Evolutionary conservation across 2,329 filamentous ascomycete genomes (phyloP), one percentile per base, ranked within the genome.

Genomic region (Penicillium digitatum): DNA sequence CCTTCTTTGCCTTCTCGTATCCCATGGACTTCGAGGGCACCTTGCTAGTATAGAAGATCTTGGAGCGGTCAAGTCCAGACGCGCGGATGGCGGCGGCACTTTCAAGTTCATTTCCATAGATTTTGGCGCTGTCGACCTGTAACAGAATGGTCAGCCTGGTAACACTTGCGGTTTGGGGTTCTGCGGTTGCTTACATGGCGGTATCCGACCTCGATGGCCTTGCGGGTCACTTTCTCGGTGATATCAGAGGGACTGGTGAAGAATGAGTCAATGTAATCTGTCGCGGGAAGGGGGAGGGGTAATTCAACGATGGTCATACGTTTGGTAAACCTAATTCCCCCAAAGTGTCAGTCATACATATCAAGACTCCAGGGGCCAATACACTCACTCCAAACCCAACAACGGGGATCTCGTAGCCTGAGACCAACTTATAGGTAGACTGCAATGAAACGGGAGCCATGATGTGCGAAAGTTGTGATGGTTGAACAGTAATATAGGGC

Each of bases 1-100:
- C 81, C 16, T 78, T 77, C 69, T 84, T 85, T 22, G 87, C 81
- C 54, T 77, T 81, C 14, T 86, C 80, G 66, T 93, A 94, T 58
- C 79, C 79, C 66, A 83, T 77, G 2, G 67, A 60, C 12, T 67
- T 72, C 2, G 77, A 74, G 4, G 80, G 80, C 8, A 86, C 78
- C 66, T 87, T 87, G 57, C 79, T 83, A 7, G 84, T 86, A 69
- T 84, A 86, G 74, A 85, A 87, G 52, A 86, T 74, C 34, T 82
- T 70, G 24, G 77, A 76, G 8, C 84, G 79, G 12, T 80, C 77
- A 45, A 86, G 65, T 2, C 75, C 74, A 7, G 80, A 79, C 50
- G 76, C 74, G 1, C 74, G 69, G 57, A 86, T 81, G 10, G 81
- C 83, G 12, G 74, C 69, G 1, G 76, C 78, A 48, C 79, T 81